Base-by-base conservation (phyloP, 441 rosid species). In the Flueggea neowawraea region DNA sequence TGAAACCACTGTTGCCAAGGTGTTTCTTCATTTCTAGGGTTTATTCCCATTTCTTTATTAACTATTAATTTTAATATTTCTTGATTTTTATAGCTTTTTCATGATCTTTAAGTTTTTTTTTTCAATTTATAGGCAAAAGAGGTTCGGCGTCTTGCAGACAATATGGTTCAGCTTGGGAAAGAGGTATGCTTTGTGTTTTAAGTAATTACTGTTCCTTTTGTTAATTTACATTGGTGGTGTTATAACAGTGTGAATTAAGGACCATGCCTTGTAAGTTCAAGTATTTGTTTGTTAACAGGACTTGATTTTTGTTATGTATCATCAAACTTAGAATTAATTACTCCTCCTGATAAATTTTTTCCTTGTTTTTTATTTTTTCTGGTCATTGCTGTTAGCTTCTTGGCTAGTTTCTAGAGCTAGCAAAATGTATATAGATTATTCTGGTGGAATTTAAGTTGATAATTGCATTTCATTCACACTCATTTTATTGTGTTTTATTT, bases 1-100 rank as follows among this genome's bases (percentile, higher is more conserved):
- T 16, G 96, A 90, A 64, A 93, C 98, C 61, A 90, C 96, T 4
- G 93, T 93, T 66, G 84, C 97, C 10, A 93, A 88, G 88, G 98
- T 82, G 67, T 17, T 62, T 15, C 6, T 6, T 62, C 58, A 15
- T 22, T 22, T 47, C 47, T 6, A 10, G 31, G 17, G 14, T 15
- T 3, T 15, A n/a, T 16, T 43, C 33, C 17, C 22, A 12, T 16
- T 9, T 16, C 12, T 14, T 31, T 28, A 1, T 10, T 1, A 10
- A 9, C 47, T 39, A 44, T 15, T 6, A 11, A 43, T 47, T 47
- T 47, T 11, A 47, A 9, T 47, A 10, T 9, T 47, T 11, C 14
- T 47, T 47, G 0, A 47, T 47, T 11, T 10, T 47, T 10, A 14
- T 14, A 9, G 50, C 50, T 47, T 47, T 47, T 12, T 47, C 14